Percentiles rank a stretch among this genome's conserved stretches.
Evolutionary conservation across 768 basidiomycete species (phyloP).

Genomic region (Suillus brevipes): DNA sequence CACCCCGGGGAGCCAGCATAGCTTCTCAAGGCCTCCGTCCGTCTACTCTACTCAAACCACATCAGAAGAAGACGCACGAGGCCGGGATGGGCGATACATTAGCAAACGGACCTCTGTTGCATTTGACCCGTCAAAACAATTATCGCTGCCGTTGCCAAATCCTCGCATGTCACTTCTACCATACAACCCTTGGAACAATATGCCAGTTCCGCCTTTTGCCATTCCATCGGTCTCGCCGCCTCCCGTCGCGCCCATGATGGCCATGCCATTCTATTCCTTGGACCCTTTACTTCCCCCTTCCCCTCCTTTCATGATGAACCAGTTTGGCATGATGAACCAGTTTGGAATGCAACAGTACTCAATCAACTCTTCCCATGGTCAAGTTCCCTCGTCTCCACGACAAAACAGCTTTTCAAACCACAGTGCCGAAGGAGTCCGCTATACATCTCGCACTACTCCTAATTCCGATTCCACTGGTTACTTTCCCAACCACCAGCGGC

Average conservation of each 20-base stretch:
- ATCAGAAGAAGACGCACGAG: constrained; percentile 58
- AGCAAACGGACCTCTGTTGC: constrained; percentile 44
- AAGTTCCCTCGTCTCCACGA: constrained; percentile 27
- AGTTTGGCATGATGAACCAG: constrained; percentile 53
- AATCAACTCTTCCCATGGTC: constrained; percentile 31
- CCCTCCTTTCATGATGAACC: constrained; percentile 74
- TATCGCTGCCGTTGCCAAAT: constrained; percentile 19
- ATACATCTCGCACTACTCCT: constrained; percentile 19
- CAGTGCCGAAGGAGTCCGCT: constrained; percentile 25
- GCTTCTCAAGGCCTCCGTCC: constrained; percentile 54
- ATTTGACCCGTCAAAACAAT: constrained; percentile 34
- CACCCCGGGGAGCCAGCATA: constrained; percentile 37
- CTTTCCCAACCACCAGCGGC: constrained; percentile 25
- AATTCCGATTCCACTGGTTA: constrained; percentile 20
- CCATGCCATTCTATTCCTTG: constrained; percentile 47
- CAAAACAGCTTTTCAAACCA: constrained; percentile 24
- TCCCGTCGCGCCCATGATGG: constrained; percentile 32
- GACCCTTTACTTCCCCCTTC: constrained; percentile 73
- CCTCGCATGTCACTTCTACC: constrained; percentile 27
- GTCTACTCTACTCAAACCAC: constrained; percentile 53
- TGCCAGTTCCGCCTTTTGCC: constrained; percentile 14
- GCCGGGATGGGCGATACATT: constrained; percentile 36
- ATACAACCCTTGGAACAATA: constrained; percentile 26
- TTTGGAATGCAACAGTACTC: constrained; percentile 43
- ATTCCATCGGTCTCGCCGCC: constrained; percentile 41